Base-by-base conservation (phyloP, 1,284 basidiomycete species). In the Moesziomyces sp. region DNA sequence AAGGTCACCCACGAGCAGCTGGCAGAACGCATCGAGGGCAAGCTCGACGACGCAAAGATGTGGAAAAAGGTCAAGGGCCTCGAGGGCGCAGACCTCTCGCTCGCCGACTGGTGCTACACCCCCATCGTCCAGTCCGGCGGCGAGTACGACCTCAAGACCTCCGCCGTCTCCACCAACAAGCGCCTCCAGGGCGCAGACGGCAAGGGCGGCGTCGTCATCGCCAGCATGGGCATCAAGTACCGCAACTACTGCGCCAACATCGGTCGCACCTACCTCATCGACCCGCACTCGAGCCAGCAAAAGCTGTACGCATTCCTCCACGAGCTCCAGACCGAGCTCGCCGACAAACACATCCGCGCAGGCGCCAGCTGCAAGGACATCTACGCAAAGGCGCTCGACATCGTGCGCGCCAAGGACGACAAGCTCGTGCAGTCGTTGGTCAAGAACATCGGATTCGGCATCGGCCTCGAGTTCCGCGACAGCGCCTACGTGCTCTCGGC, bases 111-210 rank as follows among this genome's bases (percentile, higher is more conserved):
- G 86, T 93, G 93, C 76, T 97, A 96, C 84, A 90, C 92, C 5
- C 95, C 96, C 3, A 95, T 97, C 83, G 93, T 98, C 80, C 95
- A 97, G 82, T 97, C 94, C 3, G 92, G 91, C 57, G 92, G 93
- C 18, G 90, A 90, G 44, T 98, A 97, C 83, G 95, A 98, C 82
- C 87, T 98, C 52, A 90, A 91, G 69, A 91, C 91, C 24, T 93
- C 91, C 2, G 93, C 93, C 0, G 91, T 93, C 83, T 95, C 94
- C 3, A 91, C 92, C 26, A 86, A 88, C 33, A 76, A 74, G 48
- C 75, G 77, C 26, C 61, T 81, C 16, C 92, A 96, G 79, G 88
- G 89, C 62, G 92, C 97, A 71, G 90, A 93, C 19, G 91, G 94
- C 83, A 92, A 94, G 65, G 78, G 78, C 42, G 78, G 78, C 38